A percentile compares a stretch with the other conserved stretches of the same genome.
These are phyloP conservation scores for Vigna reflexopilosa DNA, from an alignment of 306 rosid species.

Conservation along the genomic window DNA sequence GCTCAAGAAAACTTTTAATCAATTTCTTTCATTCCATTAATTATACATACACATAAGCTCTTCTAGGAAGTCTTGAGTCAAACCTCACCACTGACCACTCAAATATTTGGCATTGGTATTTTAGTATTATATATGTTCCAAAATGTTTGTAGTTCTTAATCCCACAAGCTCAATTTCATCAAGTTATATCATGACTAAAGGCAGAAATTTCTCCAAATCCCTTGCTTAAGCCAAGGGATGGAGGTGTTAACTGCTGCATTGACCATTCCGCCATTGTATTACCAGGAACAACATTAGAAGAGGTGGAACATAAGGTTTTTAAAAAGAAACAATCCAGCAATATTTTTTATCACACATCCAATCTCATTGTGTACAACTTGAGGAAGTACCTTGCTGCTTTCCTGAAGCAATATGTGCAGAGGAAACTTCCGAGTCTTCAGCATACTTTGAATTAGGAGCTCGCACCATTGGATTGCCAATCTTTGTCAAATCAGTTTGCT, in stretches of 20 bases:
- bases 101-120: conserved; percentile 11
- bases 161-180: conserved; percentile 16
- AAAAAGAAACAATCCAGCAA: conserved; percentile 49
- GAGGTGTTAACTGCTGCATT: conserved; percentile 50
- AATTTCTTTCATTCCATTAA: conserved; percentile 26
- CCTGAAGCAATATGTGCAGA: conserved; percentile 56
- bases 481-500: conserved; percentile 57
- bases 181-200: conserved; percentile 21
- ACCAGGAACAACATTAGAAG: conserved; percentile 47
- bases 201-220: conserved; percentile 32
- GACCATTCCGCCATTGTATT: conserved; percentile 47
- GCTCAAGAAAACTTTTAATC: conserved; percentile 14
- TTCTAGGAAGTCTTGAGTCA: conserved; percentile 16
- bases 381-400: conserved; percentile 57
- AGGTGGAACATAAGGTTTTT: conserved; percentile 58
- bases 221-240: conserved; percentile 56
- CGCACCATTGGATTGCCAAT: conserved; percentile 56
- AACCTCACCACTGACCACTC: conserved; percentile 20
- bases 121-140: conserved; percentile 17
- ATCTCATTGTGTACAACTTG: conserved; percentile 46
- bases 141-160: conserved; percentile 10
- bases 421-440: conserved; percentile 66
- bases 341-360: conserved; percentile 56
- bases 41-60: conserved; percentile 15
- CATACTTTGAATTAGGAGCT: conserved; percentile 53